Evolutionary conservation across 2,329 filamentous ascomycete species (phyloP), one percentile per base, ranked within the genome.

Genomic region (Colletotrichum falcatum): DNA sequence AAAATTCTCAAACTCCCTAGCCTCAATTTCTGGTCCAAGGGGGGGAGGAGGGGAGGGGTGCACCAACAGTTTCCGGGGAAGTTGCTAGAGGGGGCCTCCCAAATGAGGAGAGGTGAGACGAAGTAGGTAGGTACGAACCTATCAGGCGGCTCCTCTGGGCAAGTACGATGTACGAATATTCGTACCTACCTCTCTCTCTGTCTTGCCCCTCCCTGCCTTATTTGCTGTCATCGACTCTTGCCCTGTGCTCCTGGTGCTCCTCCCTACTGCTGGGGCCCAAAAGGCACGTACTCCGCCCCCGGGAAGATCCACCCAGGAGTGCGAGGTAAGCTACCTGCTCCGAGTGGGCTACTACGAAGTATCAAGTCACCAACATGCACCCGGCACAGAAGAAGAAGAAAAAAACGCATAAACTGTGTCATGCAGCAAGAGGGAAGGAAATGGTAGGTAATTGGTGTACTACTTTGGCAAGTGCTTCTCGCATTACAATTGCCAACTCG

Each of bases 1-100:
- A 51, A 58, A 58, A 62, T 67, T 66, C 64, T 66, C 64, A 66
- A 67, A 70, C 67, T 48, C 56, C 26, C 58, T 70, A 66, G 62
- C 55, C 62, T 49, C 51, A 44, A 67, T 44, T 61, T 49, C 23
- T 30, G 23, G 30, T 20, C 63, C 44, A 56, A 23, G 46, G 62
- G 59, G 62, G 48, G 16, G 46, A 55, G 59, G 62, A 39, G 16
- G 8, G 48, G 54, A 16, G 14, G 61, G 42, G 53, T 28, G 56
- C 56, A 61, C 63, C 67, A 61, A 39, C 56, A 18, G 42, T 70
- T 67, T 67, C 67, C 51, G 63, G 67, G 67, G 67, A 30, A 65
- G 26, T 23, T 39, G 61, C 30, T 54, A 60, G 66, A 33, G 44
- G 53, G 53, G 8, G 35, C 49, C 35, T 44, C 51, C 53, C 9